Conservation (phyloP, 192 early-diverging fungal species). For the Chytriomyces sp. region DNA sequence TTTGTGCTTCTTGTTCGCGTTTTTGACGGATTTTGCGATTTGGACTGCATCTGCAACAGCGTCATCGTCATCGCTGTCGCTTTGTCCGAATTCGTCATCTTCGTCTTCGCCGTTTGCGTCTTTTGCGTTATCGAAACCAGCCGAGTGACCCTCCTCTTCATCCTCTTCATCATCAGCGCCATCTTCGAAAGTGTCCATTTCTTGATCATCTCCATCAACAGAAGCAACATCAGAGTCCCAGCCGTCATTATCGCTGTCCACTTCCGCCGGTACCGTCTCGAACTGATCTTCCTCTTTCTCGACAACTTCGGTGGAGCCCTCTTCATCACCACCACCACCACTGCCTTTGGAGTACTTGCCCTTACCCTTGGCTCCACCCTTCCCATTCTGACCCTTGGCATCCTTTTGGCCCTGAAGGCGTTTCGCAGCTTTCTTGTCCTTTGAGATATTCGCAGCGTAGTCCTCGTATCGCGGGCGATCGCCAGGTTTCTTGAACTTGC, state of each 20-base stretch:
- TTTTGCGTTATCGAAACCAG: slow-evolving; percentile 3
- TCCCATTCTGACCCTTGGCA: neutral
- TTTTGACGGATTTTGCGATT: slow-evolving; percentile 47
- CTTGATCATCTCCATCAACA: slow-evolving; percentile 24
- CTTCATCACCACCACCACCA: neutral
- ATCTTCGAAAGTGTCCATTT: slow-evolving; percentile 3
- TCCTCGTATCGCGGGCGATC: slow-evolving; percentile 25
- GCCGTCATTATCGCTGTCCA: slow-evolving; percentile 41
- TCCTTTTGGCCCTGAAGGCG: neutral
- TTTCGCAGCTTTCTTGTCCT: slow-evolving; percentile 25
- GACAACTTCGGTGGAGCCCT: slow-evolving; percentile 3
- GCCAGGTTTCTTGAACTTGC: slow-evolving; percentile 6
- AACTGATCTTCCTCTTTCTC: slow-evolving; percentile 39
- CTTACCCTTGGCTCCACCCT: slow-evolving; percentile 1
- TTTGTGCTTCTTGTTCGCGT: slow-evolving; percentile 87
- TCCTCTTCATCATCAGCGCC: slow-evolving; percentile 24
- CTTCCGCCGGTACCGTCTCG: slow-evolving; percentile 46
- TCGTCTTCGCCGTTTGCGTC: slow-evolving; percentile 15
- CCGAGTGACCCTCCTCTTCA: neutral
- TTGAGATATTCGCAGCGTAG: slow-evolving; percentile 29
- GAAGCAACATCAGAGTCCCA: slow-evolving; percentile 44
- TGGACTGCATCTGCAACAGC: slow-evolving; percentile 28
- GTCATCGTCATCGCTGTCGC: slow-evolving; percentile 12
- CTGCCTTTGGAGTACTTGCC: slow-evolving; percentile 10
- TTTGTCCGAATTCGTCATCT: slow-evolving; percentile 2